A percentile compares a stretch with the other conserved stretches of the same genome.
phyloP scores from a whole-genome alignment of 139 green algal species.

The Cymbomonas tetramitiformis region DNA sequence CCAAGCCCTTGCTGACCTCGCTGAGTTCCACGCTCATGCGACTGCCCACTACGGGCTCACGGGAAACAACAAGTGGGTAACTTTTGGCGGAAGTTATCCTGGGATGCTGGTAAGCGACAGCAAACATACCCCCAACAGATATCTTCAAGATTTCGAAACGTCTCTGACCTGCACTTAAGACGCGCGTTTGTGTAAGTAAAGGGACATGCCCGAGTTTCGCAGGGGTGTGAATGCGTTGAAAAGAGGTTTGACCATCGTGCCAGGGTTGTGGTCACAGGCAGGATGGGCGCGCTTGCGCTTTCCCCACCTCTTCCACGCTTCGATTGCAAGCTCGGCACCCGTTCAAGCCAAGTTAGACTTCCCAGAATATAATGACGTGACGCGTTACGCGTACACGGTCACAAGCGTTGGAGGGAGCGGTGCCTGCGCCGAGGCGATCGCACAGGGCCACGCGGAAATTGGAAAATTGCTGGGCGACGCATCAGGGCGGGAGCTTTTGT shows the following conservation, averaged over 20 bases:
- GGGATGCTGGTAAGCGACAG: constrained; percentile 3
- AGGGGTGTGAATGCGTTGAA: neutral
- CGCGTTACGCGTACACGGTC: neutral
- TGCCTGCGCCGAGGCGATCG: constrained; percentile 6
- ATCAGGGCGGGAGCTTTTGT: neutral
- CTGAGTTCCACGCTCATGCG: too few relatives aligned
- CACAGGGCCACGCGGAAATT: neutral
- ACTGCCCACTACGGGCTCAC: too few relatives aligned
- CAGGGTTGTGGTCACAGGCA: neutral
- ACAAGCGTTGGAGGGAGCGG: constrained; percentile 7
- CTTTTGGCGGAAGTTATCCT: constrained; percentile 14
- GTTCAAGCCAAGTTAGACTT: constrained; percentile 12
- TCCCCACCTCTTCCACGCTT: constrained; percentile 9
- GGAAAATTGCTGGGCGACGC: neutral
- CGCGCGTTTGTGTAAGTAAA: too few relatives aligned
- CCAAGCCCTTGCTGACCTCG: constrained; percentile 14
- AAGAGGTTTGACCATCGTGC: neutral
- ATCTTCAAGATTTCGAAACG: neutral
- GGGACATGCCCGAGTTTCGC: too few relatives aligned
- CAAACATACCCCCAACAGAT: neutral
- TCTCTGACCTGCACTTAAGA: neutral
- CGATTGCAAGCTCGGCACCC: constrained; percentile 11
- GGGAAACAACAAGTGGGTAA: constrained; percentile 1
- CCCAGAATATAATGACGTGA: constrained; percentile 19
- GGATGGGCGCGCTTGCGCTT: neutral